phyloP scores from a whole-genome alignment of 768 basidiomycete genomes.

The Tremella fuciformis region DNA sequence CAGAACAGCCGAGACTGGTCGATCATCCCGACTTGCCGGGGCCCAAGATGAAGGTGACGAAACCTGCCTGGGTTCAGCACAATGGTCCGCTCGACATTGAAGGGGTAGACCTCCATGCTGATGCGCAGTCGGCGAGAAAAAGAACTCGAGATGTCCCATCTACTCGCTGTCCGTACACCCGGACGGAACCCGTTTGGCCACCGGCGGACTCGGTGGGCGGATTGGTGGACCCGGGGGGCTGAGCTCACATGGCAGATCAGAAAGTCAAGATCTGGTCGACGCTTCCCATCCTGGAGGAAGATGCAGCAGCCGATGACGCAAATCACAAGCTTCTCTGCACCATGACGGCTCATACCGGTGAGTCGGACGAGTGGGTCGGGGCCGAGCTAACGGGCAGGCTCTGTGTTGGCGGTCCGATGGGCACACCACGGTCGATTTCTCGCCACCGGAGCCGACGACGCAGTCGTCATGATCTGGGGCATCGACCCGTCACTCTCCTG shows the following conservation, averaged over 20 bases:
- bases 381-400: conserved; percentile 51
- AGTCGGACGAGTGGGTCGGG: conserved; percentile 13
- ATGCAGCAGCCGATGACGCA: conserved; percentile 63
- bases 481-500: conserved; percentile 70
- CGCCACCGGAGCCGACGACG: conserved; percentile 94
- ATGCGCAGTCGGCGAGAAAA: conserved; percentile 33
- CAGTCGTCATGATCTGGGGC: conserved; percentile 95
- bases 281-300: conserved; percentile 78
- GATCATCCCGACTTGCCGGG: no score
- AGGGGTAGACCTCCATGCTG: conserved; percentile 5
- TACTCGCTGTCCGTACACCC: conserved; percentile 93
- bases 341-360: conserved; percentile 84
- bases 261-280: conserved; percentile 98
- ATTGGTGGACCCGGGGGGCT: neutral
- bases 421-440: conserved; percentile 89
- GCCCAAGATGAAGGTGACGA: conserved; percentile 44
- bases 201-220: conserved; percentile 68
- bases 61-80: conserved; percentile 50
- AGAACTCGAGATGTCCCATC: conserved; percentile 78
- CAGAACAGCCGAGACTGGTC: no score
- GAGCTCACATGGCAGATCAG: conserved; percentile 59
- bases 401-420: conserved; percentile 88
- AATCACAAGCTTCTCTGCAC: conserved; percentile 85
- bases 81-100: conserved; percentile 33
- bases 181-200: conserved; percentile 93